Base-by-base conservation (phyloP, 2,329 filamentous ascomycete species). In the Exserohilum rostratum region DNA sequence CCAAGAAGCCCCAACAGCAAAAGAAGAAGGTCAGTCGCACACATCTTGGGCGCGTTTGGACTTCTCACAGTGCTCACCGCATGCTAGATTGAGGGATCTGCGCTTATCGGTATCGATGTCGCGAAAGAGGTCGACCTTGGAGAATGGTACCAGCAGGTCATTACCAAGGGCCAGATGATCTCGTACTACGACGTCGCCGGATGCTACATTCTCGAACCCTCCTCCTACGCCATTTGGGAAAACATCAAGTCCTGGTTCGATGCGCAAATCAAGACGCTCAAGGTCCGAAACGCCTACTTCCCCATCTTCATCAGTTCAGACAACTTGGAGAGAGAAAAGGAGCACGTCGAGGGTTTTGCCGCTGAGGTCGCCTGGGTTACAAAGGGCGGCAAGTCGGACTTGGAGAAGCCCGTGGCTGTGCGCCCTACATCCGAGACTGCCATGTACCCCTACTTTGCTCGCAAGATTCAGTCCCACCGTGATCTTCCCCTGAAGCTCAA, bases 71-170 rank as follows among this genome's bases (percentile, higher is more conserved):
- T 58, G 31, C 66, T 71, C 52, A 72, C 66, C 43, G 44, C 37
- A 39, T 30, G 37, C 64, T 73, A 79, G 77, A 82, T 80, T 42
- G 84, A 86, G 38, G 85, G 84, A 43, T 82, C 83, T 47, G 84
- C 83, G 48, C 74, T 96, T 62, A 96, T 95, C 68, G 93, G 93
- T 62, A 96, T 97, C 70, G 95, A 93, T 60, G 87, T 90, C 57
- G 83, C 85, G 61, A 98, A 97, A 79, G 82, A 88, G 44, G 88
- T 90, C 43, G 91, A 98, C 79, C 95, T 99, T 74, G 84, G 91
- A 46, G 87, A 88, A 77, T 99, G 95, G 95, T 99, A 99, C 79
- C 91, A 96, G 79, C 93, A 99, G 79, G 90, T 98, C 57, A 89
- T 99, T 53, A 87, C 93, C 72, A 99, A 99, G 85, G 91, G 91